phyloP scores from a whole-genome alignment of 768 basidiomycete species.

The Boletellus emodensis region DNA sequence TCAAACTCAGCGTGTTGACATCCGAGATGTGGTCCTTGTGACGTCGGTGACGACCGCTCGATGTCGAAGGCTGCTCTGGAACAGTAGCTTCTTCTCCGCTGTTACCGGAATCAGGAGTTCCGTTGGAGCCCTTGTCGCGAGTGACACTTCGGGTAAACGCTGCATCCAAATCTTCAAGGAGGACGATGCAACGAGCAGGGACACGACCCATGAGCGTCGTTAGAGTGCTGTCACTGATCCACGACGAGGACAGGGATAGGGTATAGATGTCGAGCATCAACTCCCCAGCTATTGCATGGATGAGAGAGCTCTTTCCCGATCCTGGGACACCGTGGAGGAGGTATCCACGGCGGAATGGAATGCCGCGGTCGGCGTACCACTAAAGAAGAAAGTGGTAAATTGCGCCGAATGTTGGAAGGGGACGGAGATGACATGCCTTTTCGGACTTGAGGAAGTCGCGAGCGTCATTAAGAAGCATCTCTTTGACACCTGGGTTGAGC shows the following conservation, averaged over 20 bases:
- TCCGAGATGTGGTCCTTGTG: slow-evolving; percentile 63
- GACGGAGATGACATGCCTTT: slow-evolving; percentile 46
- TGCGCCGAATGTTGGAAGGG: background rate
- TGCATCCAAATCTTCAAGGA: slow-evolving; percentile 89
- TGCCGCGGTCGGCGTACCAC: slow-evolving; percentile 94
- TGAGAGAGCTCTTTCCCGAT: slow-evolving; percentile 81
- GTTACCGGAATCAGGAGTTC: slow-evolving; percentile 37
- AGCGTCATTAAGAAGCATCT: slow-evolving; percentile 80
- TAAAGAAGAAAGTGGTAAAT: slow-evolving; percentile 23
- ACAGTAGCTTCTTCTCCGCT: slow-evolving; percentile 32
- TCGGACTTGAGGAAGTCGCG: slow-evolving; percentile 81
- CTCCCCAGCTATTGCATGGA: slow-evolving; percentile 85
- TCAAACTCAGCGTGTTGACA: slow-evolving; percentile 76
- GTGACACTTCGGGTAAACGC: slow-evolving; percentile 77
- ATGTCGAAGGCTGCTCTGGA: slow-evolving; percentile 27
- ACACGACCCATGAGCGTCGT: slow-evolving; percentile 85
- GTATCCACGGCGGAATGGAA: slow-evolving; percentile 87
- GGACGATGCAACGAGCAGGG: slow-evolving; percentile 78
- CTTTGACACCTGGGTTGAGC: slow-evolving; percentile 83
- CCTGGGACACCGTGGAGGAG: slow-evolving; percentile 82
- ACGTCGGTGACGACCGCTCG: slow-evolving; percentile 41
- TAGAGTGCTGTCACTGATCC: slow-evolving; percentile 85
- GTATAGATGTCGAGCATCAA: slow-evolving; percentile 91
- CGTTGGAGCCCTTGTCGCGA: slow-evolving; percentile 54
- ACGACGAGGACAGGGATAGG: slow-evolving; percentile 78